Evolutionary conservation across 2,329 filamentous ascomycete genomes (phyloP).

Genomic region (Fusarium penzigii): DNA sequence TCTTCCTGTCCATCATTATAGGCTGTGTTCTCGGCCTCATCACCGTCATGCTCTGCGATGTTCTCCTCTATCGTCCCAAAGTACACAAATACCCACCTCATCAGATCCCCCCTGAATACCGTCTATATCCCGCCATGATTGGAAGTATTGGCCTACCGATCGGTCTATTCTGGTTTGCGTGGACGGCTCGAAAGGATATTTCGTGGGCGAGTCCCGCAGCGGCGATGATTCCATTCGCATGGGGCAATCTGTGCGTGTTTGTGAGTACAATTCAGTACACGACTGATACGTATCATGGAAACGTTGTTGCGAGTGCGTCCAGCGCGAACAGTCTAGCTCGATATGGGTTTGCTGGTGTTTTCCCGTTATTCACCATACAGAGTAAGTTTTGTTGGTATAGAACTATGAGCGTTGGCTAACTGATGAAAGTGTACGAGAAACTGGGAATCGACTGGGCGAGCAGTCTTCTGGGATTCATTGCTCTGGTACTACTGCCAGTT

Average conservation of each 20-base stretch:
- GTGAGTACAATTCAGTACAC: slow-evolving; percentile 54
- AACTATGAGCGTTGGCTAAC: slow-evolving; percentile 10
- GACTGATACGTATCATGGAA: slow-evolving; percentile 56
- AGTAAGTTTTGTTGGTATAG: slow-evolving; percentile 36
- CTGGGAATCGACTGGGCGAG: slow-evolving; percentile 49
- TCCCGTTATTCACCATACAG: slow-evolving; percentile 63
- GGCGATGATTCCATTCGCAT: slow-evolving; percentile 57
- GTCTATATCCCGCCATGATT: slow-evolving; percentile 60
- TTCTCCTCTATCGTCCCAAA: slow-evolving; percentile 43
- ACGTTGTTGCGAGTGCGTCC: slow-evolving; percentile 57
- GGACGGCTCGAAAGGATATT: slow-evolving; percentile 48
- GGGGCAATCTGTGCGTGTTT: slow-evolving; percentile 62
- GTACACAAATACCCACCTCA: slow-evolving; percentile 33
- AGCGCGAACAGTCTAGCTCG: slow-evolving; percentile 60
- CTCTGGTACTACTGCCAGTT: slow-evolving; percentile 49
- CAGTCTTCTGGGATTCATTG: slow-evolving; percentile 49
- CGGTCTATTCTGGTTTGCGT: slow-evolving; percentile 62
- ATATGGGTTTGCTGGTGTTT: slow-evolving; percentile 56
- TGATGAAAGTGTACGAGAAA: slow-evolving; percentile 40
- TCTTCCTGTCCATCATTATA: slow-evolving; percentile 47
- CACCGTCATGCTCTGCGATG: slow-evolving; percentile 44
- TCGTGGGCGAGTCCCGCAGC: slow-evolving; percentile 53
- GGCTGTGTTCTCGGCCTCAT: slow-evolving; percentile 46
- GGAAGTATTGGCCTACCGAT: slow-evolving; percentile 55
- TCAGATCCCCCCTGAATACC: slow-evolving; percentile 53